phyloP scores from a whole-genome alignment of 129 eudicot species.

The Oenanthe sinensis region DNA sequence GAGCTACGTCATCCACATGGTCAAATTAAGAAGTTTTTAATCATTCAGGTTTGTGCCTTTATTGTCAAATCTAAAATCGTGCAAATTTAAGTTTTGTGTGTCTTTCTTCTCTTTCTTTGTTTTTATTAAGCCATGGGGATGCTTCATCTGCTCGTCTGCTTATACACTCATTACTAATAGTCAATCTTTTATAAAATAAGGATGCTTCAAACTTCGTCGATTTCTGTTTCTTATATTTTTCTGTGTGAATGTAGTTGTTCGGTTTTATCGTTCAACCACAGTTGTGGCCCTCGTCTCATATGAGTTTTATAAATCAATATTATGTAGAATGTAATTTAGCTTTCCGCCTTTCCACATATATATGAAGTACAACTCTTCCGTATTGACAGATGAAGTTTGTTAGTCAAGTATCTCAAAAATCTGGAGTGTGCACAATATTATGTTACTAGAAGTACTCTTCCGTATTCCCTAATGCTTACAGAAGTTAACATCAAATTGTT shows the following conservation, averaged over 20 bases:
- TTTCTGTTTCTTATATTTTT: background rate
- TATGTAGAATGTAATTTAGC: background rate
- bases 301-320: background rate
- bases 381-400: background rate
- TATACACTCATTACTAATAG: background rate
- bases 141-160: background rate
- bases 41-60: conserved; percentile 43
- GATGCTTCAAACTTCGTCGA: background rate
- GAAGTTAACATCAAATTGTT: background rate
- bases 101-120: too few species aligned
- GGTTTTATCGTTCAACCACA: background rate
- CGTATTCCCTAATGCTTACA: background rate
- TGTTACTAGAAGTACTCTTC: background rate
- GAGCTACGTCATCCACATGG: conserved; percentile 31
- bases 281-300: background rate
- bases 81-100: too few species aligned
- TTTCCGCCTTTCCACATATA: background rate
- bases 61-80: background rate
- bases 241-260: background rate
- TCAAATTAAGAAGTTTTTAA: conserved; percentile 24
- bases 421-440: background rate
- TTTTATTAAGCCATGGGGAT: background rate
- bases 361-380: background rate
- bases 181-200: background rate
- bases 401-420: background rate